Percentiles rank a stretch among this genome's conserved stretches.
phyloP scores from a whole-genome alignment of 352 stramenopile species.

The Globisporangium rhizosaccharum region DNA sequence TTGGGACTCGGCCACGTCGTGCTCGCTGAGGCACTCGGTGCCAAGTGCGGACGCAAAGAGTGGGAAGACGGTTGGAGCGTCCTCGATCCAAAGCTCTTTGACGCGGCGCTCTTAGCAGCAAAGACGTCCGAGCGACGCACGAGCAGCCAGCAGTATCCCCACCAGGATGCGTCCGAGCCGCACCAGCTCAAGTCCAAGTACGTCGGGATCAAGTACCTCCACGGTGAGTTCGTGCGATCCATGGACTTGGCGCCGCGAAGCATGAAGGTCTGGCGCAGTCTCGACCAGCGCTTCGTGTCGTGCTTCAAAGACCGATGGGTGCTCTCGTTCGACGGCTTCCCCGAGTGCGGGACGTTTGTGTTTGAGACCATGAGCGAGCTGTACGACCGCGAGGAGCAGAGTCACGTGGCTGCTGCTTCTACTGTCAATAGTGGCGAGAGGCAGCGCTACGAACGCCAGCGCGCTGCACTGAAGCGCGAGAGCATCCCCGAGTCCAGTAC shows the following conservation, averaged over 20 bases:
- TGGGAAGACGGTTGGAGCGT: constrained; percentile 25
- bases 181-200: constrained; percentile 3
- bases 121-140: not conserved
- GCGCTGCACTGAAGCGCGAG: not conserved
- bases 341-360: constrained; percentile 20
- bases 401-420: not conserved
- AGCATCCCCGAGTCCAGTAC: not conserved
- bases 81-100: constrained; percentile 14
- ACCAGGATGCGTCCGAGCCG: not conserved
- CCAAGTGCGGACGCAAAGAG: constrained; percentile 6
- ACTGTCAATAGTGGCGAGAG: not conserved
- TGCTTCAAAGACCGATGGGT: constrained; percentile 14
- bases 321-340: constrained; percentile 22
- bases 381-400: constrained; percentile 17
- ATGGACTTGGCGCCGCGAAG: constrained; percentile 15
- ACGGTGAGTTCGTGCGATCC: constrained; percentile 18
- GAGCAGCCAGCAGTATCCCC: not conserved
- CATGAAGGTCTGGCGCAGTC: constrained; percentile 12
- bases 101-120: not conserved
- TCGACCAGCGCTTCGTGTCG: constrained; percentile 17
- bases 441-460: not conserved
- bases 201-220: constrained; percentile 22
- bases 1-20: constrained; percentile 32
- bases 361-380: constrained; percentile 23
- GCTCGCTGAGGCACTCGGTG: constrained; percentile 16